phyloP scores from a whole-genome alignment of 2,329 filamentous ascomycete species.

The Samsoniella hepiali region DNA sequence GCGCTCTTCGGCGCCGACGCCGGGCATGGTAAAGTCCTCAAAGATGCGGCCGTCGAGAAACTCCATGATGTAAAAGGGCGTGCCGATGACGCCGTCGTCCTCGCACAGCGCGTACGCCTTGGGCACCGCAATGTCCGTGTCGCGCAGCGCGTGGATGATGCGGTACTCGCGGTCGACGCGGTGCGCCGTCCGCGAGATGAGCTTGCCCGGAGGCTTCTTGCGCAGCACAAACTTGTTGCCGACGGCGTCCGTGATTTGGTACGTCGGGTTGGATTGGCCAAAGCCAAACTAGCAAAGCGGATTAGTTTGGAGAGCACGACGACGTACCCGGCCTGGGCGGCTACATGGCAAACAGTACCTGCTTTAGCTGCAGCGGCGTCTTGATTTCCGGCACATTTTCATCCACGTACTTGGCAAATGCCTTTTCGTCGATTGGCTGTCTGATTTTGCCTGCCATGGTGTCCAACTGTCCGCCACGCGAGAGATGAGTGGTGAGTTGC shows the following conservation, averaged over 20 bases:
- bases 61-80: conserved; percentile 95
- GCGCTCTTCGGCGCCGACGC: conserved; percentile 64
- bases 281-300: conserved; percentile 78
- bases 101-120: conserved; percentile 82
- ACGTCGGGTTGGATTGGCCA: conserved; percentile 96
- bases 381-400: conserved; percentile 79
- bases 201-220: conserved; percentile 95
- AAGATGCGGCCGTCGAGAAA: conserved; percentile 93
- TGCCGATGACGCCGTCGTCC: conserved; percentile 75
- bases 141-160: conserved; percentile 77
- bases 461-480: neutral
- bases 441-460: conserved; percentile 81
- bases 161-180: conserved; percentile 94
- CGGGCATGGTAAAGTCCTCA: conserved; percentile 80
- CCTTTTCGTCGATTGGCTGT: conserved; percentile 81
- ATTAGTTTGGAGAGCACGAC: neutral
- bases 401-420: conserved; percentile 75
- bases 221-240: conserved; percentile 79
- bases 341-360: conserved; percentile 51
- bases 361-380: conserved; percentile 81
- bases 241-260: conserved; percentile 74
- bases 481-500: neutral
- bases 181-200: conserved; percentile 91
- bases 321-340: neutral
- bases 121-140: conserved; percentile 82